Evolutionary conservation across 768 basidiomycete species (phyloP).

Genomic region (Astraeus odoratus): DNA sequence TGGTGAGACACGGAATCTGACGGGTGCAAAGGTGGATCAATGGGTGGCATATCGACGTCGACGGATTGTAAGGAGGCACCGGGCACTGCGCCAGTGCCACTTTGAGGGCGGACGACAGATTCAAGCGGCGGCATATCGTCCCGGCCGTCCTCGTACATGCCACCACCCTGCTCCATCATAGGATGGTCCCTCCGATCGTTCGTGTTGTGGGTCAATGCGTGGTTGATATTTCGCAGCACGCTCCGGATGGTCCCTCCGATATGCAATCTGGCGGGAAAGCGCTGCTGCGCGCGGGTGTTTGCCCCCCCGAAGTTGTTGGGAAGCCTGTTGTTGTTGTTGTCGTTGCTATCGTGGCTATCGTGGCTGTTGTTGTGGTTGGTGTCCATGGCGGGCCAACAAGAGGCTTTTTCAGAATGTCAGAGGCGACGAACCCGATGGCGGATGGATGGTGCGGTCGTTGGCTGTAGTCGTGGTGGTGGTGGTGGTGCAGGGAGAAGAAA

Average conservation of each 20-base stretch:
- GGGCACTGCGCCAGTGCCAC: too few relatives aligned
- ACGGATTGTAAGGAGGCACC: too few relatives aligned
- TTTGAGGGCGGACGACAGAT: not conserved
- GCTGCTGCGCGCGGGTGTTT: slow-evolving; percentile 1
- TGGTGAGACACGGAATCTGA: not conserved
- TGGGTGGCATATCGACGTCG: slow-evolving; percentile 7
- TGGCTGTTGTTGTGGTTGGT: not conserved
- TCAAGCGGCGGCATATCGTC: slow-evolving; percentile 4
- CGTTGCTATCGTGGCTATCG: slow-evolving; percentile 3
- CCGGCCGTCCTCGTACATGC: not conserved
- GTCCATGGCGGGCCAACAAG: not conserved
- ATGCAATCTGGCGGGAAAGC: slow-evolving; percentile 15
- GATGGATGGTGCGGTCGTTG: not conserved
- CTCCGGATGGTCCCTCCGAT: slow-evolving; percentile 23
- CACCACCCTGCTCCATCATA: not conserved
- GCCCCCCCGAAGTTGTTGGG: too few relatives aligned
- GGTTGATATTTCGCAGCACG: slow-evolving; percentile 27
- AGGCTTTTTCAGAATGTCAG: not conserved
- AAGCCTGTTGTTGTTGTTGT: slow-evolving; percentile 8
- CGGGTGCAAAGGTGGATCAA: not conserved
- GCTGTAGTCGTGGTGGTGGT: too few relatives aligned
- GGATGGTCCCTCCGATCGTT: not conserved
- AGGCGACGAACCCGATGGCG: not conserved
- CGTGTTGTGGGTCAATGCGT: slow-evolving; percentile 18
- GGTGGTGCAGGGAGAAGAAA: not conserved